phyloP scores from a whole-genome alignment of 2,329 filamentous ascomycete species.

The Ascochyta lentis region DNA sequence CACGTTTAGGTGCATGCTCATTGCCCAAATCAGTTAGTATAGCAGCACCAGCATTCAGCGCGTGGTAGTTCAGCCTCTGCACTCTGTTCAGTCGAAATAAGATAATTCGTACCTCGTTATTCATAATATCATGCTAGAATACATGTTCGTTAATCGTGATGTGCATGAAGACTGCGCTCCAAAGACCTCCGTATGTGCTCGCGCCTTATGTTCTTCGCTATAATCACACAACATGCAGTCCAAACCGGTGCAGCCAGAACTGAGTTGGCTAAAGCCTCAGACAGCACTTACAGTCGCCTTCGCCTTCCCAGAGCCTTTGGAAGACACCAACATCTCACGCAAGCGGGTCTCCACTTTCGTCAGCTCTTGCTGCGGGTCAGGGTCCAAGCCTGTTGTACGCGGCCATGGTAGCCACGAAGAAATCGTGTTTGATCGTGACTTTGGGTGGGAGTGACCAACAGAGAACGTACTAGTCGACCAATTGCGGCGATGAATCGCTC shows the following conservation, averaged over 20 bases:
- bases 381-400: conserved; percentile 28
- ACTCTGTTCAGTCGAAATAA: neutral
- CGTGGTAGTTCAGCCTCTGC: neutral
- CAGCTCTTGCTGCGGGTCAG: conserved; percentile 29
- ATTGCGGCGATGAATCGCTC: conserved; percentile 29
- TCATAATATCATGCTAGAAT: conserved; percentile 10
- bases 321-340: conserved; percentile 40
- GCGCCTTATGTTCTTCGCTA: neutral
- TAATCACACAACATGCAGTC: neutral
- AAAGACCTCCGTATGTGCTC: neutral
- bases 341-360: conserved; percentile 42
- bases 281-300: conserved; percentile 33
- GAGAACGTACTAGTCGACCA: conserved; percentile 32
- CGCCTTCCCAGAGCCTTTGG: conserved; percentile 35
- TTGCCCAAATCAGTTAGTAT: conserved; percentile 7
- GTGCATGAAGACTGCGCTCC: neutral
- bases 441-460: conserved; percentile 8
- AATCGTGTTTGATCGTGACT: conserved; percentile 36
- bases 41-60: neutral
- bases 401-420: conserved; percentile 48
- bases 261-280: conserved; percentile 13
- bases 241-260: neutral
- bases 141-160: conserved; percentile 6
- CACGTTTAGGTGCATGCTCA: conserved; percentile 11
- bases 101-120: conserved; percentile 17